These are phyloP conservation scores for Moringa oleifera DNA, from an alignment of 345 rosid species.

Conservation along the genomic window DNA sequence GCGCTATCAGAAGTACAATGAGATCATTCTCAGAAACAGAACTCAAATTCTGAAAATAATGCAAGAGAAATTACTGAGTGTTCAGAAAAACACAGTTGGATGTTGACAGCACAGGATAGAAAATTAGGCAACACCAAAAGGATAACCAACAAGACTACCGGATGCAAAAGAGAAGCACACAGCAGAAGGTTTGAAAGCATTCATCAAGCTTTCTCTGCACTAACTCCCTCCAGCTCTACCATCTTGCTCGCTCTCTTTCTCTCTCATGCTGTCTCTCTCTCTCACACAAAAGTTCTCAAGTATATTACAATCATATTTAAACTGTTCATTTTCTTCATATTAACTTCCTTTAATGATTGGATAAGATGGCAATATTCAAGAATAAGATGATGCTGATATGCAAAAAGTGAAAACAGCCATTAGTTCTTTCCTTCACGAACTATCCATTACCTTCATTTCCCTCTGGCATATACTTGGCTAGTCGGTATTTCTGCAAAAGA, in stretches of 20 bases:
- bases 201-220: too few relatives aligned
- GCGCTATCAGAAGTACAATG: neutral
- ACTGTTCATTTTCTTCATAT: too few relatives aligned
- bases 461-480: conserved; percentile 89
- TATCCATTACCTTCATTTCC: conserved; percentile 67
- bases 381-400: too few relatives aligned
- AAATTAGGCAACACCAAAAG: neutral
- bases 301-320: too few relatives aligned
- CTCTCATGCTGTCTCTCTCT: too few relatives aligned
- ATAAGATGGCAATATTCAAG: too few relatives aligned
- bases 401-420: too few relatives aligned
- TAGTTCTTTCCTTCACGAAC: neutral
- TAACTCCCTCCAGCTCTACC: too few relatives aligned
- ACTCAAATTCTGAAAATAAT: neutral
- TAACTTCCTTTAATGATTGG: too few relatives aligned
- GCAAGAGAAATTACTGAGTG: neutral
- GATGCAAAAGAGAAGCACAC: neutral
- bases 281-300: too few relatives aligned
- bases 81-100: neutral
- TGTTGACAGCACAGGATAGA: neutral
- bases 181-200: neutral
- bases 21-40: neutral
- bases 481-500: conserved; percentile 77
- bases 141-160: neutral
- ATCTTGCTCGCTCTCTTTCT: too few relatives aligned